Conservation (phyloP, 1,139 yeast genomes). For the Suhomyces choctaworum region DNA sequence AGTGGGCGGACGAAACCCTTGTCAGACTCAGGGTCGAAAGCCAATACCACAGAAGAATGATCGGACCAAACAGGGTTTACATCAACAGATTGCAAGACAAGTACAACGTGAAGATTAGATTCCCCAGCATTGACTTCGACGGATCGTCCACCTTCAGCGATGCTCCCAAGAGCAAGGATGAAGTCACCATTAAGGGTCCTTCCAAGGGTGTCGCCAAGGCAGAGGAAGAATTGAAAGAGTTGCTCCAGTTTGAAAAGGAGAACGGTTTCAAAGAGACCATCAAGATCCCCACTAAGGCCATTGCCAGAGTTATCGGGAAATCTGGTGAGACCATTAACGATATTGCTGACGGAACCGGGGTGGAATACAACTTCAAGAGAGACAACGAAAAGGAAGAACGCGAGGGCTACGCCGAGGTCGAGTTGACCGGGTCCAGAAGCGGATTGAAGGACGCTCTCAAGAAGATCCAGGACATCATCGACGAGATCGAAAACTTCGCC, state of each 20-base stretch:
- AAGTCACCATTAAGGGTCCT: conserved; percentile 84
- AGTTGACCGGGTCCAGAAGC: conserved; percentile 75
- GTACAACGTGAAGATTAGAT: conserved; percentile 78
- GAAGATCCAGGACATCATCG: conserved; percentile 62
- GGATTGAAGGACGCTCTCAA: conserved; percentile 76
- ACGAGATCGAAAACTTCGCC: conserved; percentile 65
- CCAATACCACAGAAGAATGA: conserved; percentile 77
- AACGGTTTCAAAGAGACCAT: conserved; percentile 70
- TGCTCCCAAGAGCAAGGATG: conserved; percentile 52
- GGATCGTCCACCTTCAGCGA: conserved; percentile 30
- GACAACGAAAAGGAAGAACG: conserved; percentile 45
- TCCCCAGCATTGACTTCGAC: conserved; percentile 54
- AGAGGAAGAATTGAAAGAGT: conserved; percentile 79
- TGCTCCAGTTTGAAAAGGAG: conserved; percentile 83
- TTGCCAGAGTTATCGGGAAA: conserved; percentile 87
- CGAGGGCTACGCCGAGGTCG: conserved; percentile 54
- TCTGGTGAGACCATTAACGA: conserved; percentile 83
- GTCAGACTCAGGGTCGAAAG: conserved; percentile 68
- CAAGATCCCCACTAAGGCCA: conserved; percentile 67
- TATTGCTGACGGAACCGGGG: conserved; percentile 77
- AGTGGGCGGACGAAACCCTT: conserved; percentile 80
- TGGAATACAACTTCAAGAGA: conserved; percentile 65
- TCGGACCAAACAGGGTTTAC: conserved; percentile 82
- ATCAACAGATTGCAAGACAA: conserved; percentile 87
- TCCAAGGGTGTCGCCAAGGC: conserved; percentile 87